Evolutionary conservation across 139 green algal genomes (phyloP).

Genomic region (Chlorella sp.): DNA sequence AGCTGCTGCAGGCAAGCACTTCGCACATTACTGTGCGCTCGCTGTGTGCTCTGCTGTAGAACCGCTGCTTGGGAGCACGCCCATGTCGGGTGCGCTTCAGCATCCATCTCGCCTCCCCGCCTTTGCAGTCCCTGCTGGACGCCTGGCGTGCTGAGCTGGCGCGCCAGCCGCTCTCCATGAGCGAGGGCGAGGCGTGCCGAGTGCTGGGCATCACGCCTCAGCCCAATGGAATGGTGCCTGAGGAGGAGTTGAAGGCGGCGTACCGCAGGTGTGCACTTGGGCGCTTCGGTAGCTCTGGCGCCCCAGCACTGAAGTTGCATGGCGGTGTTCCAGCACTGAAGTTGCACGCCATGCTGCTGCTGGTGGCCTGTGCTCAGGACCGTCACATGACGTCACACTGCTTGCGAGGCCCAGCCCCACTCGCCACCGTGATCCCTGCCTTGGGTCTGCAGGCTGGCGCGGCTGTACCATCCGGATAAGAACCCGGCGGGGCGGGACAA

Average conservation of each 20-base stretch:
- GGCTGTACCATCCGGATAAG: constrained; percentile 92
- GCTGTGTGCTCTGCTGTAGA: no score
- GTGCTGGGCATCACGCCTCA: constrained; percentile 67
- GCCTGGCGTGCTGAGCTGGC: constrained; percentile 86
- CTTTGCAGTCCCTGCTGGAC: constrained; percentile 78
- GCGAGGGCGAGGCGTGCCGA: constrained; percentile 65
- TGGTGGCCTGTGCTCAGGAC: no score
- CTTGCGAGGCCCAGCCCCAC: no score
- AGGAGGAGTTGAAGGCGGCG: constrained; percentile 85
- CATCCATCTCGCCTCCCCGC: not conserved
- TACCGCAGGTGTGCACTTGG: constrained; percentile 76
- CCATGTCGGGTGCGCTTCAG: no score
- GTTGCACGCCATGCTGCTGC: no score
- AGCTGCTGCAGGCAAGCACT: constrained; percentile 50
- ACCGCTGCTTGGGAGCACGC: no score
- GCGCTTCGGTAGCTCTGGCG: no score
- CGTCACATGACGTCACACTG: no score
- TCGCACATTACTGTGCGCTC: no score
- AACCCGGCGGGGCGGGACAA: constrained; percentile 87
- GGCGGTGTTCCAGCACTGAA: no score
- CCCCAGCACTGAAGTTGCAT: no score
- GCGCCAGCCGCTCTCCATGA: constrained; percentile 76
- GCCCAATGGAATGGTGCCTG: constrained; percentile 43
- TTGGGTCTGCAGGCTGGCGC: constrained; percentile 40
- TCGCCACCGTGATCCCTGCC: no score